These are phyloP conservation scores for Crithidia acanthocephali DNA, from an alignment of 208 protist species.

Conservation along the genomic window DNA sequence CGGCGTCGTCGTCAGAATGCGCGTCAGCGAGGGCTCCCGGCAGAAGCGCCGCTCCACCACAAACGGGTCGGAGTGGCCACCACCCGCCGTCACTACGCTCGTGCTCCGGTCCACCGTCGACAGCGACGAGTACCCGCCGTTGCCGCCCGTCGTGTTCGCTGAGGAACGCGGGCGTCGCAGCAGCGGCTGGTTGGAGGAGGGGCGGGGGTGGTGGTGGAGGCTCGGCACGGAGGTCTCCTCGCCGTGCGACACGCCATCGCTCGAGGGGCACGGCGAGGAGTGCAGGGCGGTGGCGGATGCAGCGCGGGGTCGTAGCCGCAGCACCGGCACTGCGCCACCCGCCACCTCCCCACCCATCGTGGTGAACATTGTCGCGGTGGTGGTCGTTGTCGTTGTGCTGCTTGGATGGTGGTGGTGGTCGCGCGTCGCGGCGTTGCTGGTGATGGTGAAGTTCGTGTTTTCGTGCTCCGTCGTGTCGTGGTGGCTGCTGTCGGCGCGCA, in stretches of 20 bases:
- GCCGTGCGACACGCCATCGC: not conserved
- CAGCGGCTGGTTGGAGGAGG: not conserved
- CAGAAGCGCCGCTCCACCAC: conserved; percentile 14
- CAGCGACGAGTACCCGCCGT: conserved; percentile 6
- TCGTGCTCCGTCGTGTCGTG: conserved; percentile 4
- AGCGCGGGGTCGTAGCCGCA: not conserved
- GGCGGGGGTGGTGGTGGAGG: not conserved
- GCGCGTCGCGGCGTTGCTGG: not conserved
- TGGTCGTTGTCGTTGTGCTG: not conserved
- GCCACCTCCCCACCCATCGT: not conserved
- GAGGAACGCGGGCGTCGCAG: not conserved
- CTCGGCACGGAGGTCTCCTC: conserved; percentile 11
- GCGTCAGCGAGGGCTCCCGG: conserved; percentile 14
- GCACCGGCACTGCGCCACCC: not conserved
- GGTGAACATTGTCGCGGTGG: not conserved
- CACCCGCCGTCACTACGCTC: conserved; percentile 10
- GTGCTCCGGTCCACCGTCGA: conserved; percentile 5
- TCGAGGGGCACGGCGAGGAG: not conserved
- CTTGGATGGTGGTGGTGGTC: not conserved
- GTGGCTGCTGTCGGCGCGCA: conserved; percentile 7
- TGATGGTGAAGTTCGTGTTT: not conserved
- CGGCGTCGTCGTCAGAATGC: conserved; percentile 12
- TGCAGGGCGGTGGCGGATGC: not conserved
- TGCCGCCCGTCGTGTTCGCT: not conserved
- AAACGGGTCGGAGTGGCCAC: conserved; percentile 16